These are phyloP conservation scores for Casuarina cunninghamiana DNA, from an alignment of 306 rosid species.

Conservation along the genomic window DNA sequence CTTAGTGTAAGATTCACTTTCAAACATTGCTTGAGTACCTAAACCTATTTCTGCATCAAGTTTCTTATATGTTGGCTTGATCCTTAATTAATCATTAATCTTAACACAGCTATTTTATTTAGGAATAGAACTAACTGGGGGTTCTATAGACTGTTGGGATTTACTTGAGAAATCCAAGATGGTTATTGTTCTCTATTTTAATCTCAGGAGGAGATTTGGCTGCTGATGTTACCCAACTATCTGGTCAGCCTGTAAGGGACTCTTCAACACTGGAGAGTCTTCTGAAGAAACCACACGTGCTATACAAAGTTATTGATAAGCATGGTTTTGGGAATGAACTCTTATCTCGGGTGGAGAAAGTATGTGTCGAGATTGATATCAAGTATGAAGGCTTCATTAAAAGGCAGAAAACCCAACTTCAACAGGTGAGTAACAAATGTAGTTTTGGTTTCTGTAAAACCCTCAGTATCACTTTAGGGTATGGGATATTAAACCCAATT, in stretches of 20 bases:
- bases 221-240: constrained; percentile 57
- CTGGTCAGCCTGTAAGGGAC: constrained; percentile 88
- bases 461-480: background rate
- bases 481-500: constrained; percentile 3
- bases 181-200: constrained; percentile 18
- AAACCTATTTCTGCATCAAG: background rate
- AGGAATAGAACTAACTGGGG: background rate
- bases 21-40: background rate
- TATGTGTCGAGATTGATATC: constrained; percentile 88
- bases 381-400: constrained; percentile 94
- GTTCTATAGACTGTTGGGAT: background rate
- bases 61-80: background rate
- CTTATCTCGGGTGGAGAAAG: constrained; percentile 74
- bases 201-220: constrained; percentile 81
- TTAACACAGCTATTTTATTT: background rate
- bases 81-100: background rate
- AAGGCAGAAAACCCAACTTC: constrained; percentile 90
- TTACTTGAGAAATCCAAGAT: background rate
- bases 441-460: background rate
- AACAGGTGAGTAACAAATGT: constrained; percentile 59
- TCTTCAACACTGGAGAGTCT: constrained; percentile 84
- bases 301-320: constrained; percentile 68
- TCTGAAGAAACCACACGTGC: constrained; percentile 95
- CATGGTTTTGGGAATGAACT: constrained; percentile 76
- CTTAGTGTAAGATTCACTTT: background rate